Percentiles rank a stretch among this genome's conserved stretches.
phyloP scores from a whole-genome alignment of 441 rosid genomes.

The Erodium texanum region DNA sequence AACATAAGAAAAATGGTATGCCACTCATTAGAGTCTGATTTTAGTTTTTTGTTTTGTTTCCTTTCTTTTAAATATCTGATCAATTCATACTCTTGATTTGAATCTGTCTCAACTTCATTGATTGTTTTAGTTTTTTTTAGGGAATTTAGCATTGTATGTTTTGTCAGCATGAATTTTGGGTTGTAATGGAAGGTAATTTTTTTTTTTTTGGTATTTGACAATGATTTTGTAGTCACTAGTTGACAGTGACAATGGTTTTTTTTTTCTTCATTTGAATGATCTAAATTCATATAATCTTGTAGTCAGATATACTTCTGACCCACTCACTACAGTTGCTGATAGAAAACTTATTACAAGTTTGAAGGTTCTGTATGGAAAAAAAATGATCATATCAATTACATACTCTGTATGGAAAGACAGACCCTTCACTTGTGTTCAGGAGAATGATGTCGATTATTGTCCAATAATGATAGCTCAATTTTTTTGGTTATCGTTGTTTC shows the following conservation, averaged over 20 bases:
- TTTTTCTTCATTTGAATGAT: background rate
- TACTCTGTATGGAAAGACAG: background rate
- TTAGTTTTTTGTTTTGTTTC: too few species aligned
- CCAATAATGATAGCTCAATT: background rate
- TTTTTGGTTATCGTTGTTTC: background rate
- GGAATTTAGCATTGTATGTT: background rate
- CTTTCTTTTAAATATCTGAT: too few species aligned
- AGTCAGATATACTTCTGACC: background rate
- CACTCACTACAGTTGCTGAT: background rate
- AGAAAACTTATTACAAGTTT: background rate
- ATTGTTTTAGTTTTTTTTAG: background rate
- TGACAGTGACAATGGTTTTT: background rate
- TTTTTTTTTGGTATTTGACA: too few species aligned
- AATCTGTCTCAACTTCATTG: background rate
- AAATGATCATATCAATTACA: background rate
- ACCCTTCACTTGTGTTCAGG: background rate
- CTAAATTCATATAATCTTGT: background rate
- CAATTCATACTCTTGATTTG: too few species aligned
- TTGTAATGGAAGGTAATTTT: too few species aligned
- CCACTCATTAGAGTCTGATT: background rate
- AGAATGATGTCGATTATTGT: background rate
- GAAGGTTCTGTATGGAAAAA: background rate
- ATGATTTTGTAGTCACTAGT: background rate
- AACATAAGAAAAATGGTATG: background rate
- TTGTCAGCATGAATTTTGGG: background rate